A percentile compares a stretch with the other conserved stretches of the same genome.
Conservation (phyloP, 163 green algal species). For the Prototheca wickerhamii region DNA sequence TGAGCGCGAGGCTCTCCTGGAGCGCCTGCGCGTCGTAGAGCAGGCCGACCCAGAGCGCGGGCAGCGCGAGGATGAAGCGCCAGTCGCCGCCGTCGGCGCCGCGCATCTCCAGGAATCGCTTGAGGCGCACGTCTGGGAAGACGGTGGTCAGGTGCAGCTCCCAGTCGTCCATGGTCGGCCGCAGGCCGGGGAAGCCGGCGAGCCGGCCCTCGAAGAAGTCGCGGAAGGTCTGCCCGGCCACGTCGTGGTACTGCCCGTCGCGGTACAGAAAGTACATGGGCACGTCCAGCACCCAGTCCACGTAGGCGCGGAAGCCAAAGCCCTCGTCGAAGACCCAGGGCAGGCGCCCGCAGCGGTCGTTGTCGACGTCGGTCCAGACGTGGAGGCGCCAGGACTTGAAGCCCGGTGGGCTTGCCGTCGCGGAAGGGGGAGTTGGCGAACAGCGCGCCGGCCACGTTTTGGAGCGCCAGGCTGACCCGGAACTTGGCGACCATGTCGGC, state of each 20-base stretch:
- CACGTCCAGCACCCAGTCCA: constrained; percentile 94
- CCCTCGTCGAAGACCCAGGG: constrained; percentile 90
- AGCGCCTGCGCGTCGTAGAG: constrained; percentile 83
- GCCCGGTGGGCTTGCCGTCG: constrained; percentile 78
- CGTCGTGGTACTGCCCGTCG: constrained; percentile 77
- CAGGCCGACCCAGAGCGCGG: constrained; percentile 88
- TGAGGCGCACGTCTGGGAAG: constrained; percentile 94
- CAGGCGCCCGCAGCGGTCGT: constrained; percentile 53
- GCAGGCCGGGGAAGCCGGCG: constrained; percentile 57
- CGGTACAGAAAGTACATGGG: constrained; percentile 99
- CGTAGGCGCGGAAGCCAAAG: constrained; percentile 86
- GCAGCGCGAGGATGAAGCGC: constrained; percentile 84
- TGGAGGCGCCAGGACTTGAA: constrained; percentile 68
- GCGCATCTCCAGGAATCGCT: constrained; percentile 96
- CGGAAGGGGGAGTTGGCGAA: constrained; percentile 96
- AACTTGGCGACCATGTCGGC: constrained; percentile 97
- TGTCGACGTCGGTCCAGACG: constrained; percentile 91
- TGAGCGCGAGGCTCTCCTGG: constrained; percentile 56
- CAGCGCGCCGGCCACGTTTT: constrained; percentile 78
- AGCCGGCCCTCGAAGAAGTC: constrained; percentile 90
- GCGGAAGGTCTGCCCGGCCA: constrained; percentile 71
- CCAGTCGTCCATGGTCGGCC: constrained; percentile 86
- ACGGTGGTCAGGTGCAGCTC: constrained; percentile 93
- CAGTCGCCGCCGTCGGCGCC: constrained; percentile 88
- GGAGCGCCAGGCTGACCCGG: constrained; percentile 81